Evolutionary conservation across 768 basidiomycete genomes (phyloP), one percentile per base, ranked within the genome.

Genomic region (Pleurotus tuoliensis): DNA sequence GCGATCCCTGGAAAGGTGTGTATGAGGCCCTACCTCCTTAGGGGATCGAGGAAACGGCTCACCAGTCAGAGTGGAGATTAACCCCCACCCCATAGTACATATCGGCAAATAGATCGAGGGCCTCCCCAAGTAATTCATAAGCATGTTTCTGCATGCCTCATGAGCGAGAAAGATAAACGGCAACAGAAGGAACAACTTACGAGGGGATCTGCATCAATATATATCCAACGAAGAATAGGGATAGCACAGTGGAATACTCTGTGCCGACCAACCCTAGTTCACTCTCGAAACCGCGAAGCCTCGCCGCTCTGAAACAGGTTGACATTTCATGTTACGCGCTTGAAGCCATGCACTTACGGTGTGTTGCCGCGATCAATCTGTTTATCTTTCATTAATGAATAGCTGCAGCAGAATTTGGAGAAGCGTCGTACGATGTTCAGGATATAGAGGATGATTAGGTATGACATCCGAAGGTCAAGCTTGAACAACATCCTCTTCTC

Each of bases 71-170:
- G 68, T 53, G 20, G 74, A 76, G 9, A 72, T 67, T 7, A 69
- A 64, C 12, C 83, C 82, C 81, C 82, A 83, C 27, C 81, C 59
- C n/a, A 70, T 63, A 75, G 81, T 81, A 56, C 78, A 80, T 51
- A 61, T 58, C 4, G 80, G 76, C 7, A 82, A 69, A 63, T 81
- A 79, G 56, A 80, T 49, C 9, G 82, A 83, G 0, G 81, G 82
- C 60, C 69, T 57, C 44, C 77, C 82, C 18, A 78, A 73, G 51
- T 72, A 63, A 61, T 82, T 77, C 47, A 83, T 64, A 55, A 83
- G 73, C 75, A 83, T 81, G 56, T 83, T 82, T 13, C 82, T 83
- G 57, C 77, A 76, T 15, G 80, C 77, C 30, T 25, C 30, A 34
- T 34, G 30, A 34, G 30, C 30, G 30, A 78, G 77, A 16, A 78